phyloP scores from a whole-genome alignment of 2,329 filamentous ascomycete species.

The Phialemoniopsis sp. region DNA sequence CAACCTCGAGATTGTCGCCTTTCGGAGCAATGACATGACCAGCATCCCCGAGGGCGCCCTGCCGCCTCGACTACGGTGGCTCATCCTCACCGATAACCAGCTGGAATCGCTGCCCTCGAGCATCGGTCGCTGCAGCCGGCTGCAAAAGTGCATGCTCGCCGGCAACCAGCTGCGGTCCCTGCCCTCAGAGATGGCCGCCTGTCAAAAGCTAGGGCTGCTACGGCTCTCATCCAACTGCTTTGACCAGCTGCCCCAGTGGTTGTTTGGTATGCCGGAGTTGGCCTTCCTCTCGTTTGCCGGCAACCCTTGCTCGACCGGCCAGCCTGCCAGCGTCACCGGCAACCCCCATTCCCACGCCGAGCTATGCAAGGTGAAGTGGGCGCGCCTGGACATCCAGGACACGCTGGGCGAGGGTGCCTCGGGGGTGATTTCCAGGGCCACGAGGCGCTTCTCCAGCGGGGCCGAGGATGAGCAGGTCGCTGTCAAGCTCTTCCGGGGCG shows the following conservation, averaged over 20 bases:
- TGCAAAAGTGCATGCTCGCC: conserved; percentile 46
- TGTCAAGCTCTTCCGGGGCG: conserved; percentile 44
- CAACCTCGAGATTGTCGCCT: conserved; percentile 43
- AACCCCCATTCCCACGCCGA: conserved; percentile 10
- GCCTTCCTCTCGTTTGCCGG: conserved; percentile 42
- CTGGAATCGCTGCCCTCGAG: conserved; percentile 31
- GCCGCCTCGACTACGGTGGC: conserved; percentile 37
- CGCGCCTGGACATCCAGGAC: conserved; percentile 30
- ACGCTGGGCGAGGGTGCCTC: conserved; percentile 40
- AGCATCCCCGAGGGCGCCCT: conserved; percentile 33
- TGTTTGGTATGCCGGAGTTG: conserved; percentile 37
- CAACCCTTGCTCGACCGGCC: conserved; percentile 33
- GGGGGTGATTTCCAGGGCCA: conserved; percentile 37
- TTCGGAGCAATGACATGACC: conserved; percentile 40
- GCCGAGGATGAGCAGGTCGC: conserved; percentile 30
- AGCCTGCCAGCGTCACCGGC: conserved; percentile 9
- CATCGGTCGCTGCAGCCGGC: conserved; percentile 33
- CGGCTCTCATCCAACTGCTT: conserved; percentile 38
- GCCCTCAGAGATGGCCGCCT: conserved; percentile 36
- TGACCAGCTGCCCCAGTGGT: conserved; percentile 31
- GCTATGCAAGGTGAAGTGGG: conserved; percentile 34
- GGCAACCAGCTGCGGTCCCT: conserved; percentile 35
- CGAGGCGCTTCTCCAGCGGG: conserved; percentile 22
- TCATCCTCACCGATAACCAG: conserved; percentile 42
- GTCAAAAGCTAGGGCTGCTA: conserved; percentile 36